A percentile compares a stretch with the other conserved stretches of the same genome.
Conservation (phyloP, 345 rosid genomes). For the Acer campestre region DNA sequence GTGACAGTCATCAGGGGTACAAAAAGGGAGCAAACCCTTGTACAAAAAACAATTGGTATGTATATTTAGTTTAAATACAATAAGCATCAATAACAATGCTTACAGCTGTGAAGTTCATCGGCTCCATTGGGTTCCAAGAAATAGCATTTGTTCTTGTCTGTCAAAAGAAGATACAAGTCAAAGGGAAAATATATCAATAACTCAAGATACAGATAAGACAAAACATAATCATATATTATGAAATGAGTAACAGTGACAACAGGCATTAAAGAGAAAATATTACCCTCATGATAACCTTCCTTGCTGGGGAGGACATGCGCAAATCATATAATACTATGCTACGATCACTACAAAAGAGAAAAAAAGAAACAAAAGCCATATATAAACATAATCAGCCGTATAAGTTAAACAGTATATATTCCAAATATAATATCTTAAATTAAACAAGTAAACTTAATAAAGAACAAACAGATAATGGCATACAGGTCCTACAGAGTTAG, state of each 20-base stretch:
- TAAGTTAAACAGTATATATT: conserved; percentile 1
- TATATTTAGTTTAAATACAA: background rate
- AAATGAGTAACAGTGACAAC: background rate
- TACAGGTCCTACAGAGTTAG: background rate
- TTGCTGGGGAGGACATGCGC: conserved; percentile 77
- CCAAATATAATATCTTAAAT: conserved; percentile 7
- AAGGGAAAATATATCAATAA: background rate
- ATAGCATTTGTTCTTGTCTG: conserved; percentile 92
- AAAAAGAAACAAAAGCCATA: conserved; percentile 2
- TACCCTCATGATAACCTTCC: conserved; percentile 88
- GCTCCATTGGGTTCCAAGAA: conserved; percentile 99
- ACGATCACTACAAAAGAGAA: conserved; percentile 57
- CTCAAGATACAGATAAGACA: conserved; percentile 6
- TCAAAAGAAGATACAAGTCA: conserved; percentile 25
- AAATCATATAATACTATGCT: conserved; percentile 80
- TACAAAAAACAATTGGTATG: background rate
- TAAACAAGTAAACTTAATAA: background rate
- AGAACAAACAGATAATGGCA: background rate
- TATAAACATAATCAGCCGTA: background rate
- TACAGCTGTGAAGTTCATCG: conserved; percentile 96
- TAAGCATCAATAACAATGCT: conserved; percentile 33
- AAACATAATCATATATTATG: background rate
- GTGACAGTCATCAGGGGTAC: background rate
- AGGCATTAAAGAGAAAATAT: conserved; percentile 11
- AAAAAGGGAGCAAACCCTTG: background rate